phyloP scores from a whole-genome alignment of 129 eudicot genomes.

The Gnaphalium uliginosum region DNA sequence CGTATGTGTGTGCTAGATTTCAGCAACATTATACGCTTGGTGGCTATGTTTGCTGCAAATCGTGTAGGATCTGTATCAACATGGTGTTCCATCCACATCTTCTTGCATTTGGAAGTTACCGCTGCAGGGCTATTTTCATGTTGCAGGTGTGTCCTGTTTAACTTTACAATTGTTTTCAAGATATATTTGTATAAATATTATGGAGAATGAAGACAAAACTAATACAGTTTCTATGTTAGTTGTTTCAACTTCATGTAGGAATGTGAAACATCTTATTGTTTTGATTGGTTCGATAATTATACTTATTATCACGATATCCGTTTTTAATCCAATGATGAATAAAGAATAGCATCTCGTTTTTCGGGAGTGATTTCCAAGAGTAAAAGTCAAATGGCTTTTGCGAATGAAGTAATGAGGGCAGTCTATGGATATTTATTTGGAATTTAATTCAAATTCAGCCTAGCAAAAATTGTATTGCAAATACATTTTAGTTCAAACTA shows the following conservation, averaged over 20 bases:
- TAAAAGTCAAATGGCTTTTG: background rate
- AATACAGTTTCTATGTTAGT: background rate
- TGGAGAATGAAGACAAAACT: constrained; percentile 3
- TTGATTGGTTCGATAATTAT: background rate
- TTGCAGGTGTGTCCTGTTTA: constrained; percentile 9
- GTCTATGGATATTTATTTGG: no score
- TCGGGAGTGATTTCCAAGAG: background rate
- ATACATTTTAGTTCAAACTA: background rate
- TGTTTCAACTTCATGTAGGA: background rate
- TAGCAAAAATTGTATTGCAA: background rate
- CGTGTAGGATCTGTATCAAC: constrained; percentile 3
- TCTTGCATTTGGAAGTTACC: background rate
- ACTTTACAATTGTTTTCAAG: background rate
- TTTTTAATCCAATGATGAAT: constrained; percentile 9
- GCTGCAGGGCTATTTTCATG: background rate
- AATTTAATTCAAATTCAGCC: background rate
- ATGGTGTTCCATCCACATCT: background rate
- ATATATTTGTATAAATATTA: constrained; percentile 5
- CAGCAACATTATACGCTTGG: background rate
- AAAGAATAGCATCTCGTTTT: background rate
- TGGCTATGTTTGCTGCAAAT: background rate
- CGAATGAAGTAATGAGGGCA: background rate
- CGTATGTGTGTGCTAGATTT: constrained; percentile 6
- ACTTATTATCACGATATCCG: no score
- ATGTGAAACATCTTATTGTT: background rate